Evolutionary conservation across 352 stramenopile genomes (phyloP), one percentile per base, ranked within the genome.

Genomic region (Pythium coloratum): DNA sequence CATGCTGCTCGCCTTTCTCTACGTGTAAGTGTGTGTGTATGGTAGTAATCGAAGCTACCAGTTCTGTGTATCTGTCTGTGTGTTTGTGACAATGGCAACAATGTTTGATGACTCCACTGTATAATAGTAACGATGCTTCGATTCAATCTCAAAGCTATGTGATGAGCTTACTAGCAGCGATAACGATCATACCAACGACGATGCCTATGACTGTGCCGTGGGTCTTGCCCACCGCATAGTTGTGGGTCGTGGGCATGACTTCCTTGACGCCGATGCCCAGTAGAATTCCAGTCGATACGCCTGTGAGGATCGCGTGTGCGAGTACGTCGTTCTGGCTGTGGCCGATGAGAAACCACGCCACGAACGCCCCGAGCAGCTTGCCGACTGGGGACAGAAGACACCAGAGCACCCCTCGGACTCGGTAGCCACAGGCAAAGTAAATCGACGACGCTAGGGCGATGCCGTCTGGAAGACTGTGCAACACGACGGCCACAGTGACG

Each of bases 401-500:
- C 69, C 69, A 76, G 1, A 69, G 53, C 12, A 76, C 55, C 18
- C 69, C 69, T 16, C 59, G 64, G 3, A 64, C 6, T 0, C 69
- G 69, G 26, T 66, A 51, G 36, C 69, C 69, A 40, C 64, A 70
- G 14, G 69, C 69, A 53, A 71, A 76, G 51, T 76, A 76, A 55
- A 76, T 72, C 8, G 64, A 72, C 9, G 69, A 75, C 16, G 69
- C 62, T 13, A 75, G 49, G 9, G 69, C 69, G 59, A 69, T 75
- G 38, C 69, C 69, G 42, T 75, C 69, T n/a, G 69, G 69, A 1
- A 75, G 50, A 53, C 69, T 75, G 47, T 71, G 69, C 33, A 75
- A 53, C 16, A 66, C 59, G 49, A 75, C 55, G 6, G 20, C 69
- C 18, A 61, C 10, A 0, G 59, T 61, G 4, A 75, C 53, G 2